Base-by-base conservation (phyloP, 2,329 filamentous ascomycete species). In the Fusarium musae region DNA sequence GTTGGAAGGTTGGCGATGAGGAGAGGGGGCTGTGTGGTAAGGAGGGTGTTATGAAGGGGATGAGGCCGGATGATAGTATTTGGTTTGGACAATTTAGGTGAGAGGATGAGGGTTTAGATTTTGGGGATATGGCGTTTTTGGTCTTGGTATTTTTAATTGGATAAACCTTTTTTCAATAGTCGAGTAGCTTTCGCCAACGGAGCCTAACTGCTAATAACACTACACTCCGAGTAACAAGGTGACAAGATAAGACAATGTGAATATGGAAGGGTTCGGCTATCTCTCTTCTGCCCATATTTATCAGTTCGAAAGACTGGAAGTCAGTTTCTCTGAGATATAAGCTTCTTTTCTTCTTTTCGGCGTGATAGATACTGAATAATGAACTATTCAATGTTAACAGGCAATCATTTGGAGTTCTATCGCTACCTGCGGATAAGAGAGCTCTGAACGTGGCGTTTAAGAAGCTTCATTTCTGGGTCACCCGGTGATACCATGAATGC, bases 51-150 rank as follows among this genome's bases (percentile, higher is more conserved):
- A 57, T 60, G 9, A 77, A 64, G 12, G 82, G 82, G 5, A 78
- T 76, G 72, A 71, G 81, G 21, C 82, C 82, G 3, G 77, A 78
- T 53, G 82, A 84, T 61, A 75, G 74, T 37, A 76, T 83, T 10
- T 84, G 82, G 82, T 79, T 81, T 70, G 85, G 84, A 4, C 70
- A 67, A 12, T 75, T 81, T 2, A 39, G 61, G 11, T 10, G 11
- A 4, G 13, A 36, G 21, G 0, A 3, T 12, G 28, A 16, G 19
- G 9, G 23, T 5, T 26, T 8, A 9, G 10, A 8, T 36, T 34
- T 26, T n/a, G 30, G 9, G 10, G 2, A 39, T 9, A 17, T 40
- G 50, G 50, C 50, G 34, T 54, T 40, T 15, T 16, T 9, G 12
- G 19, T n/a, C 4, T n/a, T 1, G 1, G 5, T 17, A 12, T 28